These are phyloP conservation scores for Peronospora tabacina DNA, from an alignment of 352 stramenopile species.

Conservation along the genomic window DNA sequence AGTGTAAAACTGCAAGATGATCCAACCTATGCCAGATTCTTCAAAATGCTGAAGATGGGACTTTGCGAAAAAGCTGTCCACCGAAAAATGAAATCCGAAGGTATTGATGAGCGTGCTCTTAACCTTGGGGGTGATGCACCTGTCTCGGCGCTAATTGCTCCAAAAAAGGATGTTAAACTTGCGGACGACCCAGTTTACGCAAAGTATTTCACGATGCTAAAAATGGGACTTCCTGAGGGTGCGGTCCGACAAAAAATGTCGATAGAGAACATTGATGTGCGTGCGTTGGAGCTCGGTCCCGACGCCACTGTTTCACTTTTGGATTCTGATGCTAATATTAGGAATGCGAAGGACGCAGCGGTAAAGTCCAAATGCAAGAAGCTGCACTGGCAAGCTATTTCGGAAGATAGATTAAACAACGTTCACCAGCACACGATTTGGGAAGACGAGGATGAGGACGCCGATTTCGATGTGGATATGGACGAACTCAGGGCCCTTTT, in stretches of 20 bases:
- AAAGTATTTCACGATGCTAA: conserved; percentile 94
- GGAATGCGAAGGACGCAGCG: conserved; percentile 6
- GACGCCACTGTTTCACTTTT: conserved; percentile 49
- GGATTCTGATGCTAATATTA: background rate
- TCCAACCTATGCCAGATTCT: conserved; percentile 73
- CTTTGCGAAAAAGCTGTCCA: conserved; percentile 72
- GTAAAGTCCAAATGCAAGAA: conserved; percentile 57
- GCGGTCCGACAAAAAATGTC: conserved; percentile 85
- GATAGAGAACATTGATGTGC: conserved; percentile 40
- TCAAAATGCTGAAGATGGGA: conserved; percentile 91
- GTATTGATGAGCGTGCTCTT: conserved; percentile 43
- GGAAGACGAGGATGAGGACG: conserved; percentile 70
- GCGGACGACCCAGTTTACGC: conserved; percentile 56
- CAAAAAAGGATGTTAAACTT: conserved; percentile 31
- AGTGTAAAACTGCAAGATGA: conserved; percentile 31
- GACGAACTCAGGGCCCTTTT: conserved; percentile 83
- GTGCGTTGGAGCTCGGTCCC: conserved; percentile 55
- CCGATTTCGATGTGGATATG: conserved; percentile 83
- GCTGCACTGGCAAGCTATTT: conserved; percentile 84
- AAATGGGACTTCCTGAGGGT: conserved; percentile 84
- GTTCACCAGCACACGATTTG: conserved; percentile 70
- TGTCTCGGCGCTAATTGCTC: conserved; percentile 31
- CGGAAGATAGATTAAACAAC: conserved; percentile 70
- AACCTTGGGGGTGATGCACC: conserved; percentile 44
- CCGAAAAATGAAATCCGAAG: conserved; percentile 74